phyloP scores from a whole-genome alignment of 2,329 filamentous ascomycete species.

The Thyridium curvatum region DNA sequence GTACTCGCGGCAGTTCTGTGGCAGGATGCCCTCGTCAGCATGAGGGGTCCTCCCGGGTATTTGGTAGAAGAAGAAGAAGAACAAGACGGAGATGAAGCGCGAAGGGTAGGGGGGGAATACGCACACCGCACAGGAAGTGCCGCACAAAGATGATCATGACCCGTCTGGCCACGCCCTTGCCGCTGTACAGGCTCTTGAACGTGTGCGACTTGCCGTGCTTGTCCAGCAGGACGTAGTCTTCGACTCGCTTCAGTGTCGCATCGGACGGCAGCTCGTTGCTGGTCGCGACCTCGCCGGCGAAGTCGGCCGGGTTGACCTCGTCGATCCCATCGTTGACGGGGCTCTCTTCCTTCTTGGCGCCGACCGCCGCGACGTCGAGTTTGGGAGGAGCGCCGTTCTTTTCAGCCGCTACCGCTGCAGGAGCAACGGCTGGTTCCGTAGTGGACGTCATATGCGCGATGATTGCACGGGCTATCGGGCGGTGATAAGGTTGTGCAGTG shows the following conservation, averaged over 20 bases:
- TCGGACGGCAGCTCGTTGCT: slow-evolving; percentile 48
- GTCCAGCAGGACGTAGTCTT: slow-evolving; percentile 54
- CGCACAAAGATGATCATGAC: slow-evolving; percentile 69
- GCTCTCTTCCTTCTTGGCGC: not conserved
- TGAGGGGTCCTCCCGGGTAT: too few relatives aligned
- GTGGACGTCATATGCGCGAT: too few relatives aligned
- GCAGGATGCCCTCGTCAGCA: too few relatives aligned
- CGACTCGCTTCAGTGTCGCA: slow-evolving; percentile 43
- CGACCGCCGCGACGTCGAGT: not conserved
- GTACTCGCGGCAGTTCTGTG: slow-evolving; percentile 71
- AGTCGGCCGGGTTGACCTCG: slow-evolving; percentile 32
- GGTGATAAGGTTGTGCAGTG: too few relatives aligned
- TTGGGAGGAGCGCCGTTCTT: not conserved
- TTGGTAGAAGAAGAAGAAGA: too few relatives aligned
- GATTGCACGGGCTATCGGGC: too few relatives aligned
- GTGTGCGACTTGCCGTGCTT: slow-evolving; percentile 49
- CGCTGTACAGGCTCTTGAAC: slow-evolving; percentile 59
- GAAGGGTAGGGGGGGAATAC: slow-evolving; percentile 20
- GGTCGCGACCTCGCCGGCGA: slow-evolving; percentile 48
- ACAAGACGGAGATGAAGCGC: not conserved
- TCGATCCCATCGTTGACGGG: slow-evolving; percentile 8
- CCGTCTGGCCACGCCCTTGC: slow-evolving; percentile 43
- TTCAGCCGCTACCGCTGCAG: not conserved
- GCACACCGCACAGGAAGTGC: slow-evolving; percentile 75
- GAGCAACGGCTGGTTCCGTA: too few relatives aligned